Base-by-base conservation (phyloP, 805 yeast genomes). In the Yarrowia sp. region DNA sequence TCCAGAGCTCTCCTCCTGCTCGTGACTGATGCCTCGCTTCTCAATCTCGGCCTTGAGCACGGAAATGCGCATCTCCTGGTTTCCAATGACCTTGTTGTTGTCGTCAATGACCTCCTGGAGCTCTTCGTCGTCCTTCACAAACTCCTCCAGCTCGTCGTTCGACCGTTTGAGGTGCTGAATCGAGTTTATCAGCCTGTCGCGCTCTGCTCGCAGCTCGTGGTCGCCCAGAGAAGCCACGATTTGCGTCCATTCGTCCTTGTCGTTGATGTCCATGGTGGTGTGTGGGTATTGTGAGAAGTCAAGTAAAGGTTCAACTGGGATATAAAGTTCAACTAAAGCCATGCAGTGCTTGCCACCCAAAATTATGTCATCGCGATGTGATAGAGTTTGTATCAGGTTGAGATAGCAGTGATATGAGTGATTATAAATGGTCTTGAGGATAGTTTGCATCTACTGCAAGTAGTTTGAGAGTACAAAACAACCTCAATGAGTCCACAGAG, bases 91-190 rank as follows among this genome's bases (percentile, higher is more conserved):
- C 27, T 6, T 10, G 39, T 19, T 47, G 31, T 47, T 47, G 29
- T 47, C 56, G 31, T 47, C 56, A 32, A 47, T 47, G 21, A 47
- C 56, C 39, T 47, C 56, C 39, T 47, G 56, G 2, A 47, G 31
- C 39, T 62, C 65, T 9, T 18, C 65, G 29, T 41, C 64, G 27
- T 68, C 69, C 29, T 53, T 60, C 8, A 62, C 49, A 58, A 51
- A 66, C 27, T 63, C 65, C 33, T 58, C 53, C 14, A 71, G 62
- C 47, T 69, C 72, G 5, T 49, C 53, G 63, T 72, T 72, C 25
- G 75, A 70, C 41, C 71, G 61, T 46, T 56, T 47, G 21, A 72
- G 63, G 60, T 72, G 74, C 44, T 27, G 55, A 16, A 70, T 68
- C 32, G 72, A 67, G 63, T 69, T 71, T 44, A 64, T 63, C 13